Conservation (phyloP, 2,329 filamentous ascomycete species). For the Stagonosporopsis tanaceti region DNA sequence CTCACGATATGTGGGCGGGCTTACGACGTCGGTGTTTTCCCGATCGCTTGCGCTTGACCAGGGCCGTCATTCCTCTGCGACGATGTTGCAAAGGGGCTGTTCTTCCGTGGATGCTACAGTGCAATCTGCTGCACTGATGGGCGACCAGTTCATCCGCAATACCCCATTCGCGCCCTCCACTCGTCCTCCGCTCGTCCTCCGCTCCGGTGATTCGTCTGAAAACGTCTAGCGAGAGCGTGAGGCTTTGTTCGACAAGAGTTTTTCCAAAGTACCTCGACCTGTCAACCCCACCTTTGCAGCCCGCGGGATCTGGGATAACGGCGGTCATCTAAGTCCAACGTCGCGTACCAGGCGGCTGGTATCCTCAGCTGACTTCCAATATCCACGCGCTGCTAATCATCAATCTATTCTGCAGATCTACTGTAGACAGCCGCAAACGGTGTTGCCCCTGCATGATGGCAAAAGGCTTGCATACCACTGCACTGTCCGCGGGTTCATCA, state of each 20-base stretch:
- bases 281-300: slow-evolving; percentile 21
- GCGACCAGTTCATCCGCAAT: slow-evolving; percentile 8
- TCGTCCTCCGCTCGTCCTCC: slow-evolving; percentile 13
- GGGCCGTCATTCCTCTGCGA: slow-evolving; percentile 7
- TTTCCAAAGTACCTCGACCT: slow-evolving; percentile 20
- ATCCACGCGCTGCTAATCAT: slow-evolving; percentile 11
- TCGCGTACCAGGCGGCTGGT: slow-evolving; percentile 34
- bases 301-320: slow-evolving; percentile 26
- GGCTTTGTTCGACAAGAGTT: slow-evolving; percentile 10
- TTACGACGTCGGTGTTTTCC: slow-evolving; percentile 16
- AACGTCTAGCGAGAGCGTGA: slow-evolving; percentile 9
- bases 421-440: slow-evolving; percentile 16
- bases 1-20: slow-evolving; percentile 20
- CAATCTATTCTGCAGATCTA: slow-evolving; percentile 20
- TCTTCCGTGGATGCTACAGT: not conserved
- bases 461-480: slow-evolving; percentile 7
- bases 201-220: slow-evolving; percentile 17
- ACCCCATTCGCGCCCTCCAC: not conserved
- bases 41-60: slow-evolving; percentile 18
- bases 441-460: slow-evolving; percentile 15
- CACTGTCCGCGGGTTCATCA: slow-evolving; percentile 2
- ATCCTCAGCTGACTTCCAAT: slow-evolving; percentile 17
- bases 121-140: slow-evolving; percentile 10
- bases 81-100: not conserved
- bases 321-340: slow-evolving; percentile 29